A percentile compares a stretch with the other conserved stretches of the same genome.
Evolutionary conservation across 1,284 basidiomycete species (phyloP).

Genomic region (Marasmius sp.): DNA sequence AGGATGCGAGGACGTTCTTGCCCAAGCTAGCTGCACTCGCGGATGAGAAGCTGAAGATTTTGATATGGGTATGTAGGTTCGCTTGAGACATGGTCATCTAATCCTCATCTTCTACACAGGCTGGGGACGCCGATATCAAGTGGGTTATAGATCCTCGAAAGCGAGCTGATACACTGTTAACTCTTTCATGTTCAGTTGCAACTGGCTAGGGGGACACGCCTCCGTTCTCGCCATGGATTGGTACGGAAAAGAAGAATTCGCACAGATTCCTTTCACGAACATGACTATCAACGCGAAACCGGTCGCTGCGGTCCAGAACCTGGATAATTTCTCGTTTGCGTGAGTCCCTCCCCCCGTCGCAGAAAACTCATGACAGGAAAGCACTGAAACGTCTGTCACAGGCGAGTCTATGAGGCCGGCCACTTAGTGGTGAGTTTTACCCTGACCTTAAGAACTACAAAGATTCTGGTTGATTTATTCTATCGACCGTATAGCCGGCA

Average conservation of each 20-base stretch:
- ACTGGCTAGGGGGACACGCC: conserved; percentile 61
- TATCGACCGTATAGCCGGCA: no score
- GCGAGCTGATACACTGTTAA: not conserved
- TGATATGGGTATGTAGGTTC: conserved; percentile 52
- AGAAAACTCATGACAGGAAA: not conserved
- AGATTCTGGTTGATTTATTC: not conserved
- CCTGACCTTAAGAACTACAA: not conserved
- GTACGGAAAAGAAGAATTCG: conserved; percentile 52
- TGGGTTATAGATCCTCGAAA: conserved; percentile 25
- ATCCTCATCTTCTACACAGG: conserved; percentile 31
- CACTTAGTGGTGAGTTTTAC: conserved; percentile 57
- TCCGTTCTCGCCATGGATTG: conserved; percentile 61
- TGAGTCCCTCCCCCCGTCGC: conserved; percentile 28
- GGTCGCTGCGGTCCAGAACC: conserved; percentile 59
- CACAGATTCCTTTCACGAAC: conserved; percentile 51
- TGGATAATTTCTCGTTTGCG: conserved; percentile 67
- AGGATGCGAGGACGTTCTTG: conserved; percentile 57
- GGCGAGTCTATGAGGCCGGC: conserved; percentile 53
- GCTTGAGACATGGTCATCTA: no score
- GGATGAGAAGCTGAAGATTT: conserved; percentile 52
- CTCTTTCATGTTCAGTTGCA: conserved; percentile 41
- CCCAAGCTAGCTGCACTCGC: conserved; percentile 52
- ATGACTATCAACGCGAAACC: conserved; percentile 52
- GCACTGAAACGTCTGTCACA: conserved; percentile 19
- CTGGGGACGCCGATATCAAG: conserved; percentile 68